Evolutionary conservation across 257 asterid species (phyloP).

Genomic region (Coffea canephora): DNA sequence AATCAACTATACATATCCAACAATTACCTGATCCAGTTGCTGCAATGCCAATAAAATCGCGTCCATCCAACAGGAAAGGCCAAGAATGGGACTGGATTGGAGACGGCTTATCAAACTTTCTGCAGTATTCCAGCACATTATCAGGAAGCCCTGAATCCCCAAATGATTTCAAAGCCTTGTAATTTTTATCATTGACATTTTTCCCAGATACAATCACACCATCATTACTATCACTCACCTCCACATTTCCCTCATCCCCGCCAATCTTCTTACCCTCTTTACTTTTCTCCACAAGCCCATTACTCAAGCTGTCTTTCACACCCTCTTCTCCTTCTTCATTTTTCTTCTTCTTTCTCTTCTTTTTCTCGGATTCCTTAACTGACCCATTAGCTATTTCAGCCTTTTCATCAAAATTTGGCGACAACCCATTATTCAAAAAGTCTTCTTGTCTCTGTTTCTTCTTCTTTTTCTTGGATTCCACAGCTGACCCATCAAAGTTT

Average conservation of each 20-base stretch:
- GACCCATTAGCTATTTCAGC: slow-evolving; percentile 25
- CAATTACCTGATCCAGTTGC: slow-evolving; percentile 86
- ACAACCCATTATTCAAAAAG: slow-evolving; percentile 5
- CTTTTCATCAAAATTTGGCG: slow-evolving; percentile 1
- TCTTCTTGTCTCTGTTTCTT: background rate
- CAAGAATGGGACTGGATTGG: slow-evolving; percentile 94
- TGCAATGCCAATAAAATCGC: slow-evolving; percentile 95
- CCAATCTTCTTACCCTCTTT: slow-evolving; percentile 14
- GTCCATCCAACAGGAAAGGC: slow-evolving; percentile 91
- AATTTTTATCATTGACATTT: slow-evolving; percentile 57
- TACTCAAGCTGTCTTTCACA: slow-evolving; percentile 3
- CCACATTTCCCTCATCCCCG: slow-evolving; percentile 22
- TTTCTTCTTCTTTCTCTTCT: slow-evolving; percentile 26
- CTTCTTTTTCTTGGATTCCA: slow-evolving; percentile 30
- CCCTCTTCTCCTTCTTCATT: slow-evolving; percentile 5
- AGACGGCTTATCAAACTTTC: slow-evolving; percentile 77
- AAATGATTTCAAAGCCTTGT: slow-evolving; percentile 60
- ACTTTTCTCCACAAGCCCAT: slow-evolving; percentile 23
- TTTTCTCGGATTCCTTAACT: slow-evolving; percentile 26
- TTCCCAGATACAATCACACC: slow-evolving; percentile 78
- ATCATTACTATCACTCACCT: slow-evolving; percentile 42
- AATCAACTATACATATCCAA: background rate
- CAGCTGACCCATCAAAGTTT: slow-evolving; percentile 27
- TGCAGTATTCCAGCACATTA: slow-evolving; percentile 77
- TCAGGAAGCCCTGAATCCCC: slow-evolving; percentile 60